phyloP scores from a whole-genome alignment of 78 protist species.

The Salpingoeca rosetta region DNA sequence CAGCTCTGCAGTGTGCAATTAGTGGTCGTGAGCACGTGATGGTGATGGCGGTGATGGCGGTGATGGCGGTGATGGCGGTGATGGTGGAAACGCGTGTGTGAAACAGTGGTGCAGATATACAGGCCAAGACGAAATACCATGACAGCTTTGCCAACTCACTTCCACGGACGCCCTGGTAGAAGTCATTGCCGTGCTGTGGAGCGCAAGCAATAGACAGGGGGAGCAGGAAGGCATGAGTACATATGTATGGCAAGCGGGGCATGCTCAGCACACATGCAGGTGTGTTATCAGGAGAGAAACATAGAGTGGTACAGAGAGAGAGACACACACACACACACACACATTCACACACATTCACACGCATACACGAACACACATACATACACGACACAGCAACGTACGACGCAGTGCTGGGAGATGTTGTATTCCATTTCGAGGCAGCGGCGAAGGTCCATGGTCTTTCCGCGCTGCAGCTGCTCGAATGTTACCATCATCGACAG shows the following conservation, averaged over 20 bases:
- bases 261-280: neutral
- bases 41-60: too few relatives aligned
- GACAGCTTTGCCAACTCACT: neutral
- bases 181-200: neutral
- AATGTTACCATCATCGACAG: neutral
- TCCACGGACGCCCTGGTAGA: neutral
- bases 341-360: neutral
- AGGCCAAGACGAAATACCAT: neutral
- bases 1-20: neutral
- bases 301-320: too few relatives aligned
- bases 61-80: too few relatives aligned
- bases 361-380: neutral
- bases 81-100: neutral
- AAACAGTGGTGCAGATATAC: neutral
- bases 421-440: neutral
- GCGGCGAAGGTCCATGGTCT: neutral
- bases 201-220: too few relatives aligned
- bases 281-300: too few relatives aligned
- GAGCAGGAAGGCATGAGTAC: neutral
- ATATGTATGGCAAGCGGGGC: neutral
- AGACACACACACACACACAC: neutral
- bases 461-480: neutral
- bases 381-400: neutral
- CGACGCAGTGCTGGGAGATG: neutral
- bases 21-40: neutral